A percentile compares a stretch with the other conserved stretches of the same genome.
These are phyloP conservation scores for Lachnellula arida DNA, from an alignment of 2,329 filamentous ascomycete species.

Conservation along the genomic window DNA sequence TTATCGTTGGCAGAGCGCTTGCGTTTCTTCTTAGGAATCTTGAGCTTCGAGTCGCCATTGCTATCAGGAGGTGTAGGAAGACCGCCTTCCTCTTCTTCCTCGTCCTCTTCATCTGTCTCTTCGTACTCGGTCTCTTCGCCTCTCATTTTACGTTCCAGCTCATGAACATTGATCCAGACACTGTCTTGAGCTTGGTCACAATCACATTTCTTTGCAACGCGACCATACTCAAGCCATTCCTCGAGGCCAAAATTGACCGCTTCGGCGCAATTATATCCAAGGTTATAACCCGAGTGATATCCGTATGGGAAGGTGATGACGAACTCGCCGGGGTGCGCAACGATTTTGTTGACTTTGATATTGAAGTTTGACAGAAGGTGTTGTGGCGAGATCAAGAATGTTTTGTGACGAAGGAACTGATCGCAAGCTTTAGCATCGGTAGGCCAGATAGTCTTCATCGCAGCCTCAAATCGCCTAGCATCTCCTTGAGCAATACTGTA, in stretches of 20 bases:
- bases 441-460: constrained; percentile 94
- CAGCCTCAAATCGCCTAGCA: constrained; percentile 84
- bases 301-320: constrained; percentile 98
- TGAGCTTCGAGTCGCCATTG: constrained; percentile 65
- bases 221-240: constrained; percentile 90
- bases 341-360: constrained; percentile 92
- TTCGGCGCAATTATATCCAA: constrained; percentile 98
- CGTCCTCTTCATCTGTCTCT: constrained; percentile 68
- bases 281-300: constrained; percentile 96
- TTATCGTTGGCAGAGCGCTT: constrained; percentile 52
- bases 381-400: constrained; percentile 89
- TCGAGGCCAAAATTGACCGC: constrained; percentile 98
- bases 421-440: constrained; percentile 92
- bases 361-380: constrained; percentile 83
- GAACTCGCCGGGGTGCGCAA: constrained; percentile 95
- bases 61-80: constrained; percentile 71
- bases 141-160: constrained; percentile 89
- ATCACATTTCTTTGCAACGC: constrained; percentile 93
- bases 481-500: constrained; percentile 98
- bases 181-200: constrained; percentile 94
- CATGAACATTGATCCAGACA: constrained; percentile 95
- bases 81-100: constrained; percentile 62
- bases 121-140: constrained; percentile 85
- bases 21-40: constrained; percentile 59
- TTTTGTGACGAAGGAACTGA: constrained; percentile 96